Conservation (phyloP, 768 basidiomycete genomes). For the Ramaria rubella region DNA sequence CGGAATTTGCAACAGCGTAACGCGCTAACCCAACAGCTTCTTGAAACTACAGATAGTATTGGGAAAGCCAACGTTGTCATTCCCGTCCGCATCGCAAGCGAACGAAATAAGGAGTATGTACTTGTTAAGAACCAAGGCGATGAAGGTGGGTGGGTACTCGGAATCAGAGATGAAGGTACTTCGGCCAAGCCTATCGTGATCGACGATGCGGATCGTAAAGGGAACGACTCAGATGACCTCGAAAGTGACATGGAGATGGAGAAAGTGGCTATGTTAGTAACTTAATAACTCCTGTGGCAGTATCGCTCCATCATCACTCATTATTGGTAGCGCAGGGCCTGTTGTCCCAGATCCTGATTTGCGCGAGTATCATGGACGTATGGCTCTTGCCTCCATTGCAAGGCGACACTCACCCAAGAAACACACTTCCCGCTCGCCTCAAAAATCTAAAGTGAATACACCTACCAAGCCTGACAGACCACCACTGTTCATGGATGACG, state of each 20-base stretch:
- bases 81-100: constrained; percentile 90
- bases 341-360: constrained; percentile 51
- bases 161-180: constrained; percentile 83
- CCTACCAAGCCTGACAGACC: constrained; percentile 16
- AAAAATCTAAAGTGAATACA: background rate
- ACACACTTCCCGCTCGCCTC: constrained; percentile 5
- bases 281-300: background rate
- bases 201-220: constrained; percentile 51
- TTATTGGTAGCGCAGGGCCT: constrained; percentile 27
- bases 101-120: constrained; percentile 92
- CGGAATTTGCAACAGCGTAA: constrained; percentile 85
- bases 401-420: constrained; percentile 40
- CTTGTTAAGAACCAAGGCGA: constrained; percentile 85
- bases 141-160: constrained; percentile 91
- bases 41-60: constrained; percentile 87
- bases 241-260: constrained; percentile 70
- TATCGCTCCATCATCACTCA: constrained; percentile 2
- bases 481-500: constrained; percentile 19
- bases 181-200: constrained; percentile 80
- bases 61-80: constrained; percentile 86
- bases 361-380: constrained; percentile 51
- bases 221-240: constrained; percentile 26
- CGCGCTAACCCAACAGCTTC: constrained; percentile 83
- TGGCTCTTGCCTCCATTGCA: constrained; percentile 56
- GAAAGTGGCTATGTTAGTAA: constrained; percentile 61